Evolutionary conservation across 129 eudicot species (phyloP), one percentile per base, ranked within the genome.

Genomic region (Flaveria trinervia): DNA sequence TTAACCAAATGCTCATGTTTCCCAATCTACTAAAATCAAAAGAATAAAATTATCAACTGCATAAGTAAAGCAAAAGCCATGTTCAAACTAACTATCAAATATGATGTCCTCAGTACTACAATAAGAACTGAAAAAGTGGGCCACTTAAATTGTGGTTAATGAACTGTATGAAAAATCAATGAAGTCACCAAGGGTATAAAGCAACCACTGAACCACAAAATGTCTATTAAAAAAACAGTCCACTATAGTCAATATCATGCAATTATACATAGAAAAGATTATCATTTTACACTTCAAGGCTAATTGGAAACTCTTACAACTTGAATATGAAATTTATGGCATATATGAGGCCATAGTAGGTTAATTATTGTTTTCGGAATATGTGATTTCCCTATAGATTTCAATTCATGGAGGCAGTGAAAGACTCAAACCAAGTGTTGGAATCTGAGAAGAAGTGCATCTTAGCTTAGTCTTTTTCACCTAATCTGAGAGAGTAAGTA

Each of bases 381-480:
- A 30, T 30, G 36, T 30, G 36, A 30, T 30, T 30, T 30, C 36
- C 5, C 30, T 64, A 25, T 0, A 28, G 13, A 62, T 12, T 20
- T 26, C 43, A 14, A 62, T 62, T 62, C 43, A 62, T 62, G 68
- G 10, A 26, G 68, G 68, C 17, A 3, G 36, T 26, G 44, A 62
- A 61, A 61, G 68, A 28, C 17, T 59, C 65, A 20, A 59, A 59
- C 65, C 30, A 59, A 20, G 65, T 20, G 33, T 14, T 23, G 16
- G 15, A 20, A 23, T 59, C n/a, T 23, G 15, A 59, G 33, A 59
- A 59, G 6, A 59, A 22, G 15, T 59, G 33, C 65, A 59, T 28
- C 65, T 59, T 59, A 59, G 30, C 52, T 59, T 59, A 59, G 65
- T 59, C 25, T 54, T 10, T 59, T 59, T 17, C 60, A 59, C 1